phyloP scores from a whole-genome alignment of 345 rosid species.

The Crucihimalaya himalaica region DNA sequence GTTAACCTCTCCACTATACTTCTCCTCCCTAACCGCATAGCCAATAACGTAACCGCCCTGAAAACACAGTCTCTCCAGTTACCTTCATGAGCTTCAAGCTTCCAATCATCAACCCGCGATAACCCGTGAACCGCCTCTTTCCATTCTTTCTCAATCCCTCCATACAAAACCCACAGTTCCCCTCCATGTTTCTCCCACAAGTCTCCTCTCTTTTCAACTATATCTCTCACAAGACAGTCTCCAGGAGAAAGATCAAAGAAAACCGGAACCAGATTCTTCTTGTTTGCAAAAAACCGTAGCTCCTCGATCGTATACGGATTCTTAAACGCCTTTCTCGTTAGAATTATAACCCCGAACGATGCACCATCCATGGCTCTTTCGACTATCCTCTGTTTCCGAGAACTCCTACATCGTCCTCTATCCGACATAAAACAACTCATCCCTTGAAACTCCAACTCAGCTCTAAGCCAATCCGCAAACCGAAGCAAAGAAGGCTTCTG shows the following conservation, averaged over 20 bases:
- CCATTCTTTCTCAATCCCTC: conserved; percentile 94
- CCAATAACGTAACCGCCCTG: conserved; percentile 69
- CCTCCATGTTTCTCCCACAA: conserved; percentile 96
- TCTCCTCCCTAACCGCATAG: conserved; percentile 81
- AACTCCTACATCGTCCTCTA: conserved; percentile 71
- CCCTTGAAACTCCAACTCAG: conserved; percentile 93
- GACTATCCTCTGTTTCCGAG: conserved; percentile 62
- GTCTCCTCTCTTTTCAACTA: conserved; percentile 91
- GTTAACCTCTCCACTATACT: conserved; percentile 79
- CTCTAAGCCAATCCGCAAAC: conserved; percentile 83
- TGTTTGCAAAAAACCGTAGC: conserved; percentile 68
- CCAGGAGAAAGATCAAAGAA: conserved; percentile 77
- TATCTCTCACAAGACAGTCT: conserved; percentile 92
- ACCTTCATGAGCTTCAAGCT: conserved; percentile 88
- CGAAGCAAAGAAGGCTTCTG: conserved; percentile 73
- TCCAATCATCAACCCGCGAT: conserved; percentile 78
- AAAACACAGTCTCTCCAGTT: conserved; percentile 90
- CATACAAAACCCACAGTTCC: conserved; percentile 77
- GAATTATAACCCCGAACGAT: conserved; percentile 75
- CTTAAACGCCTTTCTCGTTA: conserved; percentile 79
- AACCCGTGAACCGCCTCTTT: conserved; percentile 79
- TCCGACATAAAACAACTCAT: conserved; percentile 87
- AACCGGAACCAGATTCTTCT: conserved; percentile 90
- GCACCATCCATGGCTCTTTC: conserved; percentile 89
- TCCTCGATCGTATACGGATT: conserved; percentile 88